Conservation (phyloP, 768 basidiomycete species). For the Rickenella mellea region DNA sequence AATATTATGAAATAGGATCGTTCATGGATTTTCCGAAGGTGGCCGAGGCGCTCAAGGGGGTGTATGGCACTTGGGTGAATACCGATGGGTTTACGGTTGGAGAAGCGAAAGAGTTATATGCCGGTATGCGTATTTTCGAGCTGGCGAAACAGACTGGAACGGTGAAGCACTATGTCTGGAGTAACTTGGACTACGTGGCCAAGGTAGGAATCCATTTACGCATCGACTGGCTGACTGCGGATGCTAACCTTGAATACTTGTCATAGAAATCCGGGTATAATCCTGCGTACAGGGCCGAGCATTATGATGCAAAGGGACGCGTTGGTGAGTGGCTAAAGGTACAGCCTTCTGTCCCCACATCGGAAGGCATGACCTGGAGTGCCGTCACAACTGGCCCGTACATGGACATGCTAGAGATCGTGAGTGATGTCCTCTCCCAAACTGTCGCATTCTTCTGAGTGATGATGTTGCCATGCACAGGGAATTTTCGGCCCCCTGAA, state of each 20-base stretch:
- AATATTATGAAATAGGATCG: conserved; percentile 15
- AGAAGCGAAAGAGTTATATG: conserved; percentile 28
- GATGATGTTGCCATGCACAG: conserved; percentile 6
- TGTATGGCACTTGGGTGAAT: conserved; percentile 31
- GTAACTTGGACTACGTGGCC: conserved; percentile 29
- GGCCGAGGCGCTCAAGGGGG: conserved; percentile 22
- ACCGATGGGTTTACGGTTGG: conserved; percentile 29
- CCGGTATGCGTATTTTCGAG: conserved; percentile 33
- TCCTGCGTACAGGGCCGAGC: conserved; percentile 25
- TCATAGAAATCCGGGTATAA: conserved; percentile 13
- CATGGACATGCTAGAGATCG: conserved; percentile 31
- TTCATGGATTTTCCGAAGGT: conserved; percentile 24
- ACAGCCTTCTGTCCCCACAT: conserved; percentile 24
- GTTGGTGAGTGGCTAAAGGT: conserved; percentile 28
- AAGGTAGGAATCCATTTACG: conserved; percentile 23
- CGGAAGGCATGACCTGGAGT: conserved; percentile 24
- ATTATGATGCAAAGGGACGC: conserved; percentile 32
- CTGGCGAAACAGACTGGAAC: conserved; percentile 22
- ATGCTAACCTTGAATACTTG: neutral
- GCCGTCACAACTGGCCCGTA: conserved; percentile 29
- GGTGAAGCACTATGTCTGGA: conserved; percentile 31
- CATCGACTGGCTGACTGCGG: conserved; percentile 5
- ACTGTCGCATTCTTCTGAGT: neutral
- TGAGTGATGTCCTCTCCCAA: conserved; percentile 11
- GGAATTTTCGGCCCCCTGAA: conserved; percentile 25